phyloP scores from a whole-genome alignment of 2,329 filamentous ascomycete species.

The Aureobasidium sp. region DNA sequence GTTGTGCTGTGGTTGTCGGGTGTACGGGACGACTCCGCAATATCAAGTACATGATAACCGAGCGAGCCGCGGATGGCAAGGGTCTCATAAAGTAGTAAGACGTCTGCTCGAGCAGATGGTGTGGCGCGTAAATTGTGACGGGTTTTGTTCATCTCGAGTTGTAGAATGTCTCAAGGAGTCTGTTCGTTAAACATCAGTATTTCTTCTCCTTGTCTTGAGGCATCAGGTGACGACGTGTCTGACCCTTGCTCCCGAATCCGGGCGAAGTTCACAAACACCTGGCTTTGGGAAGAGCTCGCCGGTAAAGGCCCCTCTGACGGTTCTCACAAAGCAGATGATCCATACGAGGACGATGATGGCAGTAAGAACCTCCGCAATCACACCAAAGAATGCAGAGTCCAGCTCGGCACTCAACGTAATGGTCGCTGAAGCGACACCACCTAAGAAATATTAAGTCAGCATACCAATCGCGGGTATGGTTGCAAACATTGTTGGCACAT shows the following conservation, averaged over 20 bases:
- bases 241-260: not conserved
- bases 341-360: conserved; percentile 48
- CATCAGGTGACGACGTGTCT: not conserved
- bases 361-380: conserved; percentile 42
- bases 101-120: not conserved
- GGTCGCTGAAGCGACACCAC: conserved; percentile 6
- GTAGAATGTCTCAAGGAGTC: not conserved
- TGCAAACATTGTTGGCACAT: not conserved
- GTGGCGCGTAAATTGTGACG: not conserved
- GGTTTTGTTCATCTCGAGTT: not conserved
- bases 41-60: not conserved
- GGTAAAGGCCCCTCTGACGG: conserved; percentile 40
- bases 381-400: conserved; percentile 48
- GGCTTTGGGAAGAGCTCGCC: conserved; percentile 50
- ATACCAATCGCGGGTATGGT: not conserved
- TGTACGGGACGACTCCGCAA: not conserved
- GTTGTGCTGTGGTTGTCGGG: not conserved
- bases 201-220: not conserved
- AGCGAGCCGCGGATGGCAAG: not conserved
- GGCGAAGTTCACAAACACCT: conserved; percentile 30
- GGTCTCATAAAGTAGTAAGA: not conserved
- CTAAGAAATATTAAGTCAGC: not conserved
- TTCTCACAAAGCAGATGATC: conserved; percentile 47
- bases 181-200: not conserved
- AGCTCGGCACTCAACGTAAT: conserved; percentile 36